Conservation (phyloP, 2,329 filamentous ascomycete species). For the Dendryphion nanum region DNA sequence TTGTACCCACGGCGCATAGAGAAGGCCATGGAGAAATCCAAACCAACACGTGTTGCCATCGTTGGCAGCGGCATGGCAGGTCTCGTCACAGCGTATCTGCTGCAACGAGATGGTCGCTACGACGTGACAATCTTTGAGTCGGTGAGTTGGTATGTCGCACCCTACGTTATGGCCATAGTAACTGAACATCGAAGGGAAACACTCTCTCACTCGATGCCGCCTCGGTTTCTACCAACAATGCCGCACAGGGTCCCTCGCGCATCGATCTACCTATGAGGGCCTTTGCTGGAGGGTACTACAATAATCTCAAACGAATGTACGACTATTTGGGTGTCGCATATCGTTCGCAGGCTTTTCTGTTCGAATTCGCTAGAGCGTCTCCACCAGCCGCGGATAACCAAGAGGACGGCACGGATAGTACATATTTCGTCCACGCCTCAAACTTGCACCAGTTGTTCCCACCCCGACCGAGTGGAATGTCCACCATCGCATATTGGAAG, state of each 20-base stretch:
- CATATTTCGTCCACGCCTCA: constrained; percentile 56
- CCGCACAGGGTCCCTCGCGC: constrained; percentile 27
- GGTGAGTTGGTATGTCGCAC: constrained; percentile 24
- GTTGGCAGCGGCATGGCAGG: constrained; percentile 53
- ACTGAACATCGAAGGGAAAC: constrained; percentile 34
- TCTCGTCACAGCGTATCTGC: constrained; percentile 47
- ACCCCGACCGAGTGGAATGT: constrained; percentile 38
- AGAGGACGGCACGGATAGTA: constrained; percentile 9
- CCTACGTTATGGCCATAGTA: not conserved
- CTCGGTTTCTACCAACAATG: constrained; percentile 39
- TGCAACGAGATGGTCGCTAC: constrained; percentile 45
- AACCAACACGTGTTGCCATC: constrained; percentile 38
- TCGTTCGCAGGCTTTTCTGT: constrained; percentile 53
- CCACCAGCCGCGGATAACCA: not conserved
- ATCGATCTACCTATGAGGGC: constrained; percentile 54
- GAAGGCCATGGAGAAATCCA: constrained; percentile 3
- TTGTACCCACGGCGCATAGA: too few species aligned
- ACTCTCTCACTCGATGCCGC: constrained; percentile 47
- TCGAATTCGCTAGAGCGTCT: constrained; percentile 46
- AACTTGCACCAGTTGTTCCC: constrained; percentile 53
- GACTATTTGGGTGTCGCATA: constrained; percentile 53
- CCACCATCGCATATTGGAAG: constrained; percentile 41
- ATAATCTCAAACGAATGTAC: constrained; percentile 57
- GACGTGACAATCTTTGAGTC: constrained; percentile 47
- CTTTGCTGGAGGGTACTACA: constrained; percentile 55